phyloP scores from a whole-genome alignment of 176 grass and related monocot genomes.

The Rhynchospora pubera region DNA sequence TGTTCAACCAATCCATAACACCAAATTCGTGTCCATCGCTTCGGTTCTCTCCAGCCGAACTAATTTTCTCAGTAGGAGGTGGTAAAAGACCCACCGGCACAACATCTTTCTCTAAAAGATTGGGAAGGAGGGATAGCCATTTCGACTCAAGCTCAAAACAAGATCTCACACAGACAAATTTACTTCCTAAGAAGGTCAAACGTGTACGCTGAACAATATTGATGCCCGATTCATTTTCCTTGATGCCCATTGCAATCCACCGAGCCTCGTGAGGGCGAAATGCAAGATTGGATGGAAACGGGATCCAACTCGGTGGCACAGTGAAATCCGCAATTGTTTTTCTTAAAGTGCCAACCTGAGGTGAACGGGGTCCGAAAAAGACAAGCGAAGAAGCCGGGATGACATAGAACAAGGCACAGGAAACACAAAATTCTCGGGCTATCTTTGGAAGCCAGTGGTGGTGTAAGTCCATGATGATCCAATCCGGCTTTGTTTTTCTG shows the following conservation, averaged over 20 bases:
- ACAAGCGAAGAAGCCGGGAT: background rate
- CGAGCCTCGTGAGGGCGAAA: conserved; percentile 11
- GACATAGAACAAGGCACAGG: conserved; percentile 22
- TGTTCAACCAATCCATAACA: conserved; percentile 23
- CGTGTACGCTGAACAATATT: background rate
- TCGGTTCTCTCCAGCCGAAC: background rate
- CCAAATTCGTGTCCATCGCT: background rate
- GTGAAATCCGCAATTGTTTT: conserved; percentile 13
- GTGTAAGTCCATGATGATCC: background rate
- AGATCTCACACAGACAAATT: background rate
- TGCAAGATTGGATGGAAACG: background rate
- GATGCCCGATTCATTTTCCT: conserved; percentile 5
- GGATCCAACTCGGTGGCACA: conserved; percentile 24
- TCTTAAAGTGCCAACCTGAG: background rate
- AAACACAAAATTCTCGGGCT: background rate
- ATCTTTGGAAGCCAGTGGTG: background rate
- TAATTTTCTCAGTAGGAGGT: background rate
- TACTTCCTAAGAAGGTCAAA: background rate
- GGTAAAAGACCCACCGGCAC: conserved; percentile 27
- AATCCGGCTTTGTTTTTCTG: background rate
- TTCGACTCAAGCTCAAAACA: conserved; percentile 24
- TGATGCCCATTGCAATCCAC: background rate
- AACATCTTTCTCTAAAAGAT: conserved; percentile 21
- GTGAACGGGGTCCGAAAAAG: background rate
- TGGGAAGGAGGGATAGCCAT: conserved; percentile 8